Conservation (phyloP, 2,329 filamentous ascomycete genomes). For the Sordariomycetes sp. region DNA sequence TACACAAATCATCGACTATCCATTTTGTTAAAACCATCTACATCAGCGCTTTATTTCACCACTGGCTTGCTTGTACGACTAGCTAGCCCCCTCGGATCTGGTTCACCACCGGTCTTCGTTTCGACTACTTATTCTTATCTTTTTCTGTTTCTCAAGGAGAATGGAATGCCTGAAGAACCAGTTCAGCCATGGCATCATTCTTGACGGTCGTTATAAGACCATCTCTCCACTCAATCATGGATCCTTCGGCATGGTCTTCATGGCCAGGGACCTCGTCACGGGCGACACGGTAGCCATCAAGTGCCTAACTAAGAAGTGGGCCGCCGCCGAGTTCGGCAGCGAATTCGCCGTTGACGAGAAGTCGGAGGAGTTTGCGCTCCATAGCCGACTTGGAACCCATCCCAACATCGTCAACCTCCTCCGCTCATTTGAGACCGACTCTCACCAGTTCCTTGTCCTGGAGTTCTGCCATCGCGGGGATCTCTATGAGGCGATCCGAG, state of each 20-base stretch:
- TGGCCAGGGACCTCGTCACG: conserved; percentile 70
- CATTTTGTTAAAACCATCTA: not conserved
- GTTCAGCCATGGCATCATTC: conserved; percentile 68
- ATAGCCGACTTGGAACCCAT: conserved; percentile 68
- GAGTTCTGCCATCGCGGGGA: conserved; percentile 95
- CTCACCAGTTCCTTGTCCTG: conserved; percentile 83
- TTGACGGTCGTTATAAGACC: conserved; percentile 83
- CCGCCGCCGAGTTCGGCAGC: conserved; percentile 46
- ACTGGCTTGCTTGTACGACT: not conserved
- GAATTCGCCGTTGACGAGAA: conserved; percentile 70
- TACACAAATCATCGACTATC: not conserved
- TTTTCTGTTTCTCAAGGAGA: conserved; percentile 17
- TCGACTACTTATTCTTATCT: conserved; percentile 9
- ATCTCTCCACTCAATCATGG: conserved; percentile 95
- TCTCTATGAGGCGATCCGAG: conserved; percentile 92
- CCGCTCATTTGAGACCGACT: conserved; percentile 82
- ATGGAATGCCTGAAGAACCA: conserved; percentile 83
- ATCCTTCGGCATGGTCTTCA: conserved; percentile 97
- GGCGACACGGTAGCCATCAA: conserved; percentile 86
- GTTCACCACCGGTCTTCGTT: not conserved
- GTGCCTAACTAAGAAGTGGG: conserved; percentile 76
- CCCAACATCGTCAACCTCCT: conserved; percentile 90
- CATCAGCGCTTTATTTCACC: conserved; percentile 1
- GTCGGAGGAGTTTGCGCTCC: conserved; percentile 70
- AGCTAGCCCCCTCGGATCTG: not conserved